Percentiles rank a stretch among this genome's conserved stretches.
Evolutionary conservation across 331 rosid genomes (phyloP).

Genomic region (Stylosanthes scabra): DNA sequence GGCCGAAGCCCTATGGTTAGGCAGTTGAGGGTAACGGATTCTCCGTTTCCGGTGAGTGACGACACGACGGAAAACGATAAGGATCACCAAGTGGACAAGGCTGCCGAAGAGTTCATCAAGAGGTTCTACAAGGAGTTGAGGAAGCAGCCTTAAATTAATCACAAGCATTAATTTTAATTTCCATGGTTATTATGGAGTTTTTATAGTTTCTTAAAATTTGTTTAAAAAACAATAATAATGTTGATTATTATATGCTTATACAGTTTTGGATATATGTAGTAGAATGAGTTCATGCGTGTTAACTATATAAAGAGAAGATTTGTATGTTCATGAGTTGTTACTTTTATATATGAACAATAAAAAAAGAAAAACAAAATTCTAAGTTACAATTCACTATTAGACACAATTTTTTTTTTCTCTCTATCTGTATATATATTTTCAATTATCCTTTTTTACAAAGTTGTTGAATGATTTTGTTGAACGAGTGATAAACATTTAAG

Average conservation of each 20-base stretch:
- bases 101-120: conserved; percentile 79
- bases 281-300: conserved; percentile 7
- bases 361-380: neutral
- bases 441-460: neutral
- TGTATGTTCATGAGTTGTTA: conserved; percentile 2
- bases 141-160: conserved; percentile 52
- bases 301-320: conserved; percentile 25
- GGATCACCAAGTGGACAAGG: conserved; percentile 69
- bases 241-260: conserved; percentile 1
- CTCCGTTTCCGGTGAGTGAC: conserved; percentile 68
- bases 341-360: conserved; percentile 31
- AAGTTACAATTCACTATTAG: too few species aligned
- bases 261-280: conserved; percentile 34
- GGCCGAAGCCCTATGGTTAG: conserved; percentile 63
- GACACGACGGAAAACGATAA: conserved; percentile 43
- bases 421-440: neutral
- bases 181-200: neutral
- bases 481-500: neutral
- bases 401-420: too few species aligned
- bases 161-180: neutral
- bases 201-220: neutral
- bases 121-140: conserved; percentile 70
- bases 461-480: neutral
- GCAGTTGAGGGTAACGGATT: conserved; percentile 86
- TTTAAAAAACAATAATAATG: neutral